Conservation (phyloP, 768 basidiomycete species). For the Psilocybe cyanescens region DNA sequence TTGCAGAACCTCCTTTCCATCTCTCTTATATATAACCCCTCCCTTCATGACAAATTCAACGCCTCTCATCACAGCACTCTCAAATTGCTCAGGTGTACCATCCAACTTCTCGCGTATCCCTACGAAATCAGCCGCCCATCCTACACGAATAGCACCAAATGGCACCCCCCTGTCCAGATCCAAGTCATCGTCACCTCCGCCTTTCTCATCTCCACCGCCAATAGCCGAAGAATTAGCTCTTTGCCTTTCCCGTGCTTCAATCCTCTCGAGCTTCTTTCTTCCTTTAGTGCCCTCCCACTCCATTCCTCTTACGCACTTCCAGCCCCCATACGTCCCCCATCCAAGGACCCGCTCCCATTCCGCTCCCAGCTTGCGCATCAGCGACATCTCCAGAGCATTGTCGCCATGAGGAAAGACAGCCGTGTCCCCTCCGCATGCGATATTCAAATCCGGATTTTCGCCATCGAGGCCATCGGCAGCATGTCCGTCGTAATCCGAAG, state of each 20-base stretch:
- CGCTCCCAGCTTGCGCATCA: slow-evolving; percentile 63
- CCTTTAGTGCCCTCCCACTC: slow-evolving; percentile 43
- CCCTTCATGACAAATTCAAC: slow-evolving; percentile 65
- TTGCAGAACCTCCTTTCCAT: slow-evolving; percentile 12
- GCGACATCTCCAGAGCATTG: slow-evolving; percentile 62
- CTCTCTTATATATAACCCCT: slow-evolving; percentile 37
- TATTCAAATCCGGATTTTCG: slow-evolving; percentile 29
- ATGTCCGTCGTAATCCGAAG: background rate
- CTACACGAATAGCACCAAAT: slow-evolving; percentile 55
- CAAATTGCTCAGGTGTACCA: slow-evolving; percentile 38
- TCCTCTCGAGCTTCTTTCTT: slow-evolving; percentile 14
- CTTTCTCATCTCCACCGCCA: slow-evolving; percentile 11
- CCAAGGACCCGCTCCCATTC: slow-evolving; percentile 53
- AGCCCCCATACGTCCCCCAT: slow-evolving; percentile 65
- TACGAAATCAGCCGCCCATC: slow-evolving; percentile 60
- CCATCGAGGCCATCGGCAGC: background rate
- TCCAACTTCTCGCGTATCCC: slow-evolving; percentile 42
- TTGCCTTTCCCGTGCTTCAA: background rate
- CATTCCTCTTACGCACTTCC: slow-evolving; percentile 54
- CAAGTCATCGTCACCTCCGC: slow-evolving; percentile 5
- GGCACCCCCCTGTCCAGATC: slow-evolving; percentile 55
- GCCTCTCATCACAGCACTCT: slow-evolving; percentile 44
- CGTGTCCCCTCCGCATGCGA: slow-evolving; percentile 70
- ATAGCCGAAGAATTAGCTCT: background rate
- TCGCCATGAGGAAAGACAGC: slow-evolving; percentile 65